Percentiles rank a stretch among this genome's conserved stretches.
Conservation (phyloP, 2,329 filamentous ascomycete genomes). For the Ceratocystis cubensis region DNA sequence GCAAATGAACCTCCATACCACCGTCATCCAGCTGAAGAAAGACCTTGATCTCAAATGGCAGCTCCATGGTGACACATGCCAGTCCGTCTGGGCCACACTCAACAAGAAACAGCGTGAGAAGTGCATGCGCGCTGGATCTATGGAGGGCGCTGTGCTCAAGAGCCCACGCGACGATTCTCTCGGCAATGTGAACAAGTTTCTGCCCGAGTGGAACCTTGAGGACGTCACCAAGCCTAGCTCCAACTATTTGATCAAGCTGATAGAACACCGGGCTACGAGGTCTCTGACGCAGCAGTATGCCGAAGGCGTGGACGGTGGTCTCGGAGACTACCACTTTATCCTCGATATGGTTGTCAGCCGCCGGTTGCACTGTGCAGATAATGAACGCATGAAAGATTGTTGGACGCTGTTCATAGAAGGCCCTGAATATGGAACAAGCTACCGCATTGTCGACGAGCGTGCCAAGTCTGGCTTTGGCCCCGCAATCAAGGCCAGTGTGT, state of each 20-base stretch:
- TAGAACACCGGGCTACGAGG: constrained; percentile 31
- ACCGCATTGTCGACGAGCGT: constrained; percentile 22
- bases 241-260: constrained; percentile 30
- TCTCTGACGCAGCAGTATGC: constrained; percentile 29
- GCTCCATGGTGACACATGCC: constrained; percentile 28
- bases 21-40: constrained; percentile 27
- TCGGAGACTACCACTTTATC: constrained; percentile 31
- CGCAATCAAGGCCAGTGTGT: constrained; percentile 24
- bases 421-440: constrained; percentile 30
- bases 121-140: constrained; percentile 29
- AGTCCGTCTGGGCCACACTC: constrained; percentile 32
- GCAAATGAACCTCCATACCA: background rate
- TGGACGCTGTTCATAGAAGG: constrained; percentile 31
- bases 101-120: constrained; percentile 27
- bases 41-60: constrained; percentile 33
- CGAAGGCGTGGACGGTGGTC: constrained; percentile 25
- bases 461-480: constrained; percentile 21
- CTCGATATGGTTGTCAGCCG: constrained; percentile 27
- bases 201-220: constrained; percentile 35
- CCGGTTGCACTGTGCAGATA: constrained; percentile 26
- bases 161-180: constrained; percentile 28
- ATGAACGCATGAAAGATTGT: constrained; percentile 25
- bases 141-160: constrained; percentile 29
- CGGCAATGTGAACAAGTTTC: constrained; percentile 30
- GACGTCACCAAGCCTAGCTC: constrained; percentile 30